Evolutionary conservation across 2,329 filamentous ascomycete species (phyloP).

Genomic region (Hypoxylon sp.): DNA sequence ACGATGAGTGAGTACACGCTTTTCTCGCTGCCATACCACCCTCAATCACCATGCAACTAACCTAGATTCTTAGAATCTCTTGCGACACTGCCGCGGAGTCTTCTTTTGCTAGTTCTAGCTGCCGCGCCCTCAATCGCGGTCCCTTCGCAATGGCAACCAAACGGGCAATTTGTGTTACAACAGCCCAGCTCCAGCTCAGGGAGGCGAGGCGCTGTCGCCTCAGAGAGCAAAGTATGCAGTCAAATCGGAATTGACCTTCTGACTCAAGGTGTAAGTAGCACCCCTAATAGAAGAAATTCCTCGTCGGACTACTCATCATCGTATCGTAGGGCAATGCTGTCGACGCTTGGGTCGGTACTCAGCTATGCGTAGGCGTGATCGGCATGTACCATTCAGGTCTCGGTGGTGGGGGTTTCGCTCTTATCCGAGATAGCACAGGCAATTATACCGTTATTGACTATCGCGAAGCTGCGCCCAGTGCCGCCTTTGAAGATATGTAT

Average conservation of each 20-base stretch:
- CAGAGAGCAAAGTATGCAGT: slow-evolving; percentile 54
- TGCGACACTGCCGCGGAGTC: slow-evolving; percentile 29
- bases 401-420: slow-evolving; percentile 90
- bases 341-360: slow-evolving; percentile 81
- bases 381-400: slow-evolving; percentile 87
- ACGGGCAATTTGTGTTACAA: slow-evolving; percentile 43
- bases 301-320: slow-evolving; percentile 13
- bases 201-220: slow-evolving; percentile 52
- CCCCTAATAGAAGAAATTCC: not conserved
- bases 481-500: slow-evolving; percentile 89
- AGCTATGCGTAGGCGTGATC: slow-evolving; percentile 81
- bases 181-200: slow-evolving; percentile 31
- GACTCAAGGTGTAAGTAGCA: slow-evolving; percentile 49
- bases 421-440: slow-evolving; percentile 79
- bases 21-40: not conserved
- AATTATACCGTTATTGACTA: slow-evolving; percentile 91
- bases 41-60: slow-evolving; percentile 8
- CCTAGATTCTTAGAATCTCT: slow-evolving; percentile 15
- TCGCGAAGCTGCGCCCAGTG: slow-evolving; percentile 86
- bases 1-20: slow-evolving; percentile 35
- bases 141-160: slow-evolving; percentile 42
- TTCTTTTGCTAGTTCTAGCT: slow-evolving; percentile 41
- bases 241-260: slow-evolving; percentile 55
- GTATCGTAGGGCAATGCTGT: slow-evolving; percentile 76
- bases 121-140: slow-evolving; percentile 31